A percentile compares a stretch with the other conserved stretches of the same genome.
phyloP scores from a whole-genome alignment of 805 yeast genomes.

The Metschnikowia gelsemii region DNA sequence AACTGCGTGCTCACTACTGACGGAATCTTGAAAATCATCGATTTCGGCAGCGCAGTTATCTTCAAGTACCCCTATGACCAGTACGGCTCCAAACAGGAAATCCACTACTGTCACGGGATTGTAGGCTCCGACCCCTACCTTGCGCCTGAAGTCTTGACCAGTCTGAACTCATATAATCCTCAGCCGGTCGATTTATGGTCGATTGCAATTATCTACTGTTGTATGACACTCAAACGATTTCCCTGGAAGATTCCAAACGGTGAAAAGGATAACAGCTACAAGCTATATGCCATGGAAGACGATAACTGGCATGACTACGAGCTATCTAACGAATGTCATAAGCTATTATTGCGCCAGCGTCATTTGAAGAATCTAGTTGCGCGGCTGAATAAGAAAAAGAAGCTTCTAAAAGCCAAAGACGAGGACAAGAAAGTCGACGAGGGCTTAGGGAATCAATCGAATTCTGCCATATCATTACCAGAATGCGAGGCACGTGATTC shows the following conservation, averaged over 20 bases:
- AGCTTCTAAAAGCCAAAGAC: conserved; percentile 20
- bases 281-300: conserved; percentile 62
- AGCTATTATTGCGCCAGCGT: conserved; percentile 57
- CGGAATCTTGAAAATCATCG: conserved; percentile 76
- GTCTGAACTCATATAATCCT: conserved; percentile 62
- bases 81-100: conserved; percentile 46
- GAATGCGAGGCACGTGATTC: too few relatives aligned
- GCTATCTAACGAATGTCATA: conserved; percentile 71
- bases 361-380: conserved; percentile 49
- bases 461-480: too few relatives aligned
- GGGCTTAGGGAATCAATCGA: conserved; percentile 6
- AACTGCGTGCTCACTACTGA: conserved; percentile 75
- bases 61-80: conserved; percentile 71
- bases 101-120: conserved; percentile 54
- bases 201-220: conserved; percentile 77
- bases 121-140: conserved; percentile 86
- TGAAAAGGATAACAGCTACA: conserved; percentile 62
- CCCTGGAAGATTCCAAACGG: conserved; percentile 84
- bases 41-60: conserved; percentile 82
- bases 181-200: conserved; percentile 84
- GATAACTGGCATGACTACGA: conserved; percentile 76
- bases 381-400: conserved; percentile 43
- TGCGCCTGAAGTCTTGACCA: conserved; percentile 73
- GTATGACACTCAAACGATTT: conserved; percentile 80
- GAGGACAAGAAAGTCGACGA: too few relatives aligned